These are phyloP conservation scores for Bolboschoenoplectus hybrid DNA, from an alignment of 202 grass and related monocot species.

Conservation along the genomic window DNA sequence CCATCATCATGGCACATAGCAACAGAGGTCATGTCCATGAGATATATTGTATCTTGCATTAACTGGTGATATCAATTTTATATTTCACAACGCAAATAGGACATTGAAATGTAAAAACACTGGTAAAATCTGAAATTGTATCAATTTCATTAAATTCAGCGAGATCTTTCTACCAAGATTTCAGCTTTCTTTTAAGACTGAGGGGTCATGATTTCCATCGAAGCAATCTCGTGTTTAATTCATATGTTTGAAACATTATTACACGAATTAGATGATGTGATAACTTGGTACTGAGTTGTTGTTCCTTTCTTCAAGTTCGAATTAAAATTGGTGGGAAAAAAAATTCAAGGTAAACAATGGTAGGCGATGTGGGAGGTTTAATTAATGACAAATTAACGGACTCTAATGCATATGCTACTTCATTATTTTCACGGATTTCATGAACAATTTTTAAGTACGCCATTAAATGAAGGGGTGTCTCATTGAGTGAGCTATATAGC, in stretches of 20 bases:
- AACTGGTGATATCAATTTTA: conserved; percentile 11
- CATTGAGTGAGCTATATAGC: neutral
- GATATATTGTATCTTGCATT: conserved; percentile 28
- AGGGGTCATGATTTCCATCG: too few species aligned
- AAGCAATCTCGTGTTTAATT: neutral
- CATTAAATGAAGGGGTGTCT: conserved; percentile 16
- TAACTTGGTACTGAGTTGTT: neutral
- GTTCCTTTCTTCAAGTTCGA: neutral
- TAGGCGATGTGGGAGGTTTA: neutral
- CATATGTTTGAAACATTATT: neutral
- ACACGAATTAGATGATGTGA: too few species aligned
- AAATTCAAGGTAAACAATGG: neutral
- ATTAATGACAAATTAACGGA: conserved; percentile 32
- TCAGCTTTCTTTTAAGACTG: neutral
- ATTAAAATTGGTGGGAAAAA: conserved; percentile 16
- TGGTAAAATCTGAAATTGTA: neutral
- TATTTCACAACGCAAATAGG: neutral
- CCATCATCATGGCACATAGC: conserved; percentile 23
- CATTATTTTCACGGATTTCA: conserved; percentile 31
- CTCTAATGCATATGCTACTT: neutral
- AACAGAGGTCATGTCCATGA: conserved; percentile 25
- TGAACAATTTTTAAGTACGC: conserved; percentile 22
- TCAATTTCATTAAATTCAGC: neutral
- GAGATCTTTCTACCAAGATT: neutral
- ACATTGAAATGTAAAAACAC: neutral